Percentiles rank a stretch among this genome's conserved stretches.
Conservation (phyloP, 2,329 filamentous ascomycete species). For the Trematosphaeria pertusa region DNA sequence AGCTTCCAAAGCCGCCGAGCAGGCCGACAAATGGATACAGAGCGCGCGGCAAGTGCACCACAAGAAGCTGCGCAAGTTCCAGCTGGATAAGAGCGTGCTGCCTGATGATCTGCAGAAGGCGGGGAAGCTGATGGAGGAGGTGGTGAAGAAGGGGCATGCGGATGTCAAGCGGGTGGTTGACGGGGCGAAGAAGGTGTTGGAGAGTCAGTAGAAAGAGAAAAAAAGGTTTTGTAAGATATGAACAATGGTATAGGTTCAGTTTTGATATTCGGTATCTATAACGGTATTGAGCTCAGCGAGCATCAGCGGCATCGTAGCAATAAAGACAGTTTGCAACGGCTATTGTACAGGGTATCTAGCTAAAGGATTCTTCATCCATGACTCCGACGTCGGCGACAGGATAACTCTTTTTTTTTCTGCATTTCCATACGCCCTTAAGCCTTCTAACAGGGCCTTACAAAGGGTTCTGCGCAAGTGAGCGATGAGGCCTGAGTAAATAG, state of each 20-base stretch:
- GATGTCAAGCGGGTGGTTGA: conserved; percentile 60
- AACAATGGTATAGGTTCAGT: background rate
- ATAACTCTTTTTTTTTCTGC: too few relatives aligned
- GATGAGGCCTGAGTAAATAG: too few relatives aligned
- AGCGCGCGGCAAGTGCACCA: conserved; percentile 56
- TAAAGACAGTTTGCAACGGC: conserved; percentile 1
- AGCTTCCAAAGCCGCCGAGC: conserved; percentile 52
- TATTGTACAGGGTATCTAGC: background rate
- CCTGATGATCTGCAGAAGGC: conserved; percentile 60
- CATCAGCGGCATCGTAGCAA: background rate
- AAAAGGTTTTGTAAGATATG: background rate
- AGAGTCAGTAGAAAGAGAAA: conserved; percentile 33
- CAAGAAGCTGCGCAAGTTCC: conserved; percentile 55
- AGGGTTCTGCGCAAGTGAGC: too few relatives aligned
- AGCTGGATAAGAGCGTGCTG: conserved; percentile 51
- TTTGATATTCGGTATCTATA: background rate
- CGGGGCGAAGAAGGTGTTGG: conserved; percentile 56
- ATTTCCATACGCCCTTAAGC: too few relatives aligned
- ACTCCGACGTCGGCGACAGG: too few relatives aligned
- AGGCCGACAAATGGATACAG: conserved; percentile 50
- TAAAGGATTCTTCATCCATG: background rate
- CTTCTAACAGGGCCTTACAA: too few relatives aligned
- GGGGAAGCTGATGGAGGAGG: conserved; percentile 57
- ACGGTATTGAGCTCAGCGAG: too few relatives aligned
- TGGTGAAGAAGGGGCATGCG: conserved; percentile 55